Evolutionary conservation across 2,329 filamentous ascomycete genomes (phyloP).

Genomic region (Penicillium vulpinum): DNA sequence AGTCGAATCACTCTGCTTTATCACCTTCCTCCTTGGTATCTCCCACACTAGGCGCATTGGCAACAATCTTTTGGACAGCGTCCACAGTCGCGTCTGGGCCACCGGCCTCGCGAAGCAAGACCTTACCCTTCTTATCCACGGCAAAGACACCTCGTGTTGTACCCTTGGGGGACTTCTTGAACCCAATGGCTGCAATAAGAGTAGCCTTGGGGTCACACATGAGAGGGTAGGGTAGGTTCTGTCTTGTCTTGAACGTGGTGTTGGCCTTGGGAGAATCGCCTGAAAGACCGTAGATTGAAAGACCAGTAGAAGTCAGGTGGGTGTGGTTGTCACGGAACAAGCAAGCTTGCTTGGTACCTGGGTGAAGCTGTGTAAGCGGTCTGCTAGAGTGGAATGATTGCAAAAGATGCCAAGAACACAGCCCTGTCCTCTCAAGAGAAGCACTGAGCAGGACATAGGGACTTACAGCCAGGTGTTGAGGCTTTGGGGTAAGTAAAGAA

Average conservation of each 20-base stretch:
- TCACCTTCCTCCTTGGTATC: conserved; percentile 11
- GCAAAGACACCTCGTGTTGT: conserved; percentile 87
- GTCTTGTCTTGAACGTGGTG: conserved; percentile 87
- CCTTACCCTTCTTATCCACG: conserved; percentile 77
- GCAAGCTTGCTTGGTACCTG: conserved; percentile 91
- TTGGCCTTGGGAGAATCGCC: conserved; percentile 88
- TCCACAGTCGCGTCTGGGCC: conserved; percentile 76
- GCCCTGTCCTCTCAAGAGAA: not conserved
- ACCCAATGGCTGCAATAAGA: conserved; percentile 81
- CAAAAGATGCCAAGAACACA: not conserved
- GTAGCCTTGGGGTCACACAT: conserved; percentile 76
- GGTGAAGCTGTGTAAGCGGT: conserved; percentile 4
- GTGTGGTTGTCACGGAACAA: conserved; percentile 85
- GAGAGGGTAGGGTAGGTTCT: conserved; percentile 83
- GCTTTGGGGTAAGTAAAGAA: conserved; percentile 96
- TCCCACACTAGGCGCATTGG: conserved; percentile 36
- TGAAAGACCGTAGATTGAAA: conserved; percentile 87
- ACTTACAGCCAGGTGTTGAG: conserved; percentile 89
- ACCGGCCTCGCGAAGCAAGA: conserved; percentile 72
- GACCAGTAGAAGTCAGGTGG: conserved; percentile 72
- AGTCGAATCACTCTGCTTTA: not conserved
- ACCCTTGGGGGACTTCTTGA: conserved; percentile 80
- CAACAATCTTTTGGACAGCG: conserved; percentile 71
- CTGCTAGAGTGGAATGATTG: conserved; percentile 5
- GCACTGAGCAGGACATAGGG: not conserved